Evolutionary conservation across 2,329 filamentous ascomycete species (phyloP).

Genomic region (Beauveria rudraprayagi): DNA sequence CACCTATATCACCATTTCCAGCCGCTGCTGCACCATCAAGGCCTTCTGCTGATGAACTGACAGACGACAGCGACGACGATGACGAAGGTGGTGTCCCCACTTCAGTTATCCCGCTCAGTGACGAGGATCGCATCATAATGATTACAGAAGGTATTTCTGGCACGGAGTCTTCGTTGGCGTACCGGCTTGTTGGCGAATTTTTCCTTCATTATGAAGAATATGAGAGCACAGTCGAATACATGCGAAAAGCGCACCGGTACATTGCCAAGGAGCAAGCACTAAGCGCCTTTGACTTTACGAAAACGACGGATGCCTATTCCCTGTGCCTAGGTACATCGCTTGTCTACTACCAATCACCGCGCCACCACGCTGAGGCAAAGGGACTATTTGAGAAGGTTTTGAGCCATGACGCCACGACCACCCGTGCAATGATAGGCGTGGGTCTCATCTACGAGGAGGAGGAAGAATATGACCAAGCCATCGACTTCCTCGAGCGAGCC

Average conservation of each 20-base stretch:
- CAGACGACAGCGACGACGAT: slow-evolving; percentile 51
- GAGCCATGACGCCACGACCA: slow-evolving; percentile 64
- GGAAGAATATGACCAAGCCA: slow-evolving; percentile 75
- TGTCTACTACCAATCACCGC: slow-evolving; percentile 82
- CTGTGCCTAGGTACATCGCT: slow-evolving; percentile 78
- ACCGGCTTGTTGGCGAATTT: slow-evolving; percentile 75
- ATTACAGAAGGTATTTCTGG: slow-evolving; percentile 67
- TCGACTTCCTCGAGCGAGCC: slow-evolving; percentile 72
- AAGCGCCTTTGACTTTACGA: slow-evolving; percentile 60
- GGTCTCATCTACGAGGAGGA: slow-evolving; percentile 91
- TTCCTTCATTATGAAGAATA: slow-evolving; percentile 81
- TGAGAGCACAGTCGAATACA: slow-evolving; percentile 69
- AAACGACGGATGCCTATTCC: slow-evolving; percentile 66
- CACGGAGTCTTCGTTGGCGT: slow-evolving; percentile 67
- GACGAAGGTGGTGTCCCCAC: slow-evolving; percentile 48
- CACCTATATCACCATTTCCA: slow-evolving; percentile 76
- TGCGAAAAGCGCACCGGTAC: slow-evolving; percentile 63
- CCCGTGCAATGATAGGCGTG: slow-evolving; percentile 76
- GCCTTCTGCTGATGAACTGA: slow-evolving; percentile 24
- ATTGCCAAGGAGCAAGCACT: slow-evolving; percentile 52
- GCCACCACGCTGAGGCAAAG: slow-evolving; percentile 83
- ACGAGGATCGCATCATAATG: slow-evolving; percentile 72
- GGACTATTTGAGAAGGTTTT: slow-evolving; percentile 78
- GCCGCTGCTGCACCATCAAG: slow-evolving; percentile 22
- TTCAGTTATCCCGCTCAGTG: slow-evolving; percentile 51